Percentiles rank a stretch among this genome's conserved stretches.
These are phyloP conservation scores for Ceratobasidium sp. DNA, from an alignment of 1,284 basidiomycete species.

Conservation along the genomic window DNA sequence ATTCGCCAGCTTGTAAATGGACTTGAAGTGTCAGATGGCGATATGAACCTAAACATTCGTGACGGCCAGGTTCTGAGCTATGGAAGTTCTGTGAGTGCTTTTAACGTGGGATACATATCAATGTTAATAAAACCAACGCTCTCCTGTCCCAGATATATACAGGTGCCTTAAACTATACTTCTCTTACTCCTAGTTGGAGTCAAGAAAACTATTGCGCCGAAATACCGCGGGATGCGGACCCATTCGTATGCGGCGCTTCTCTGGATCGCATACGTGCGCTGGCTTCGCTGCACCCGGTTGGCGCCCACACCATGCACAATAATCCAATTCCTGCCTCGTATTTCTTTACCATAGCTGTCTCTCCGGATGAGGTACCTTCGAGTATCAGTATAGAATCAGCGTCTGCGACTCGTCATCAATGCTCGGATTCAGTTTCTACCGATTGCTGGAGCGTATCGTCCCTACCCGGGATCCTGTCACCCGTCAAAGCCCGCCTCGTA, in stretches of 20 bases:
- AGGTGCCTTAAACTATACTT: background rate
- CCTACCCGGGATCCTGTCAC: conserved; percentile 1
- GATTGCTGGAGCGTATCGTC: conserved; percentile 48
- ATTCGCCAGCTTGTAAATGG: conserved; percentile 81
- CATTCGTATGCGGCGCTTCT: conserved; percentile 60
- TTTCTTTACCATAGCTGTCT: conserved; percentile 77
- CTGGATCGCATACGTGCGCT: background rate
- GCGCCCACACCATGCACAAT: conserved; percentile 47
- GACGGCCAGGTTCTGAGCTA: conserved; percentile 25
- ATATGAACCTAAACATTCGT: conserved; percentile 83
- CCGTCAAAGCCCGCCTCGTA: conserved; percentile 36
- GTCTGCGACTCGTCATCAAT: conserved; percentile 55
- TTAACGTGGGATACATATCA: conserved; percentile 39
- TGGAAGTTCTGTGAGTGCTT: conserved; percentile 27
- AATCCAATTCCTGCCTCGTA: conserved; percentile 66
- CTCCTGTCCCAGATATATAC: conserved; percentile 56
- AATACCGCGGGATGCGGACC: conserved; percentile 50
- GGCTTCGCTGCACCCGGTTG: background rate
- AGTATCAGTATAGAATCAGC: conserved; percentile 60
- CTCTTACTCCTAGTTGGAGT: background rate
- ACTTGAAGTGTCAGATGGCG: conserved; percentile 83
- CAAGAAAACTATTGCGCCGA: conserved; percentile 32
- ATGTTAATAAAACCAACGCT: conserved; percentile 57
- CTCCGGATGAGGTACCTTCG: conserved; percentile 61
- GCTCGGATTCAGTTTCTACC: conserved; percentile 53